Evolutionary conservation across 2,329 filamentous ascomycete species (phyloP).

Genomic region (Xylaria sp.): DNA sequence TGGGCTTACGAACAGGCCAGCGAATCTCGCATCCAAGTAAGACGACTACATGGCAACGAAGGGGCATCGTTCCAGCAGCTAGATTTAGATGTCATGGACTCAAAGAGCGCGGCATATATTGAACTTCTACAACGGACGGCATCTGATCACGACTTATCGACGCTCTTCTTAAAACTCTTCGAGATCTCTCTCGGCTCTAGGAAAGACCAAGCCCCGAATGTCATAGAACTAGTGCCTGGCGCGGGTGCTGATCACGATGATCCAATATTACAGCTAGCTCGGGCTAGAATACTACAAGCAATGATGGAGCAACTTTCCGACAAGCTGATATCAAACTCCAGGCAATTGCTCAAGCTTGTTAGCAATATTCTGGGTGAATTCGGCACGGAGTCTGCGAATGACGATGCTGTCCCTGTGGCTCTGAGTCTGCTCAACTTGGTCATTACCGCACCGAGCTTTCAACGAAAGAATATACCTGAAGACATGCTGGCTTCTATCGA

Average conservation of each 20-base stretch:
- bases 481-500: slow-evolving; percentile 43
- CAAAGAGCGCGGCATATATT: slow-evolving; percentile 45
- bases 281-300: slow-evolving; percentile 59
- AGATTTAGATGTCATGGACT: slow-evolving; percentile 42
- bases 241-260: slow-evolving; percentile 30
- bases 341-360: slow-evolving; percentile 60
- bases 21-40: slow-evolving; percentile 49
- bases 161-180: slow-evolving; percentile 56
- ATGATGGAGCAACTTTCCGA: slow-evolving; percentile 60
- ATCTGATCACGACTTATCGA: slow-evolving; percentile 52
- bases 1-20: slow-evolving; percentile 51
- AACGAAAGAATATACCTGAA: slow-evolving; percentile 41
- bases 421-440: slow-evolving; percentile 59
- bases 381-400: slow-evolving; percentile 37
- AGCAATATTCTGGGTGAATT: slow-evolving; percentile 52
- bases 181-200: slow-evolving; percentile 49
- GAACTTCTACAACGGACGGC: slow-evolving; percentile 45
- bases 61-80: slow-evolving; percentile 24
- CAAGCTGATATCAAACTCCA: slow-evolving; percentile 58
- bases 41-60: slow-evolving; percentile 28
- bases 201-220: slow-evolving; percentile 10
- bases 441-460: slow-evolving; percentile 53
- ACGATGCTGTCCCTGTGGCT: slow-evolving; percentile 48
- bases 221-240: slow-evolving; percentile 29
- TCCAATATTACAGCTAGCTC: slow-evolving; percentile 45